Evolutionary conservation across 306 rosid genomes (phyloP), one percentile per base, ranked within the genome.

Genomic region (Astragalus glycyphyllos): DNA sequence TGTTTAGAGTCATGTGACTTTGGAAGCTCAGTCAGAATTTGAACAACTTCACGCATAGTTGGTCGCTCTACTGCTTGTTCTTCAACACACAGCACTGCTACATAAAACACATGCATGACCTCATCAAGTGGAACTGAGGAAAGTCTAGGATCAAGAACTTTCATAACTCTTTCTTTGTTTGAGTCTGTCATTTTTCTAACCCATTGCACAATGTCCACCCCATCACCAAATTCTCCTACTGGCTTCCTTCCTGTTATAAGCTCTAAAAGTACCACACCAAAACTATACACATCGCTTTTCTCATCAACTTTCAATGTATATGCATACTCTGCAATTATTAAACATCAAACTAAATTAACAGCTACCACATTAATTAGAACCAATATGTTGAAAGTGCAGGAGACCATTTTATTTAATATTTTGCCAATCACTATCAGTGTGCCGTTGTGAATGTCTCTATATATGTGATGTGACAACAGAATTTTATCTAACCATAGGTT

Each of bases 161-260:
- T 93, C 4, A 85, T 76, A 23, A 87, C 96, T 31, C 89, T 92
- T 87, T 93, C 98, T 69, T 87, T 90, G 81, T 80, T 93, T 7
- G 94, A 89, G 55, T 86, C 92, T 0, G 97, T 93, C 88, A 88
- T 87, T 84, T 89, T 94, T 38, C 92, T 73, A 0, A 90, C 97
- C 98, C 98, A 94, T 42, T 90, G 97, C 59, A 94, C 98, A 23
- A 94, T 94, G 82, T 94, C 98, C 9, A 94, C 97, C 0, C 98
- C 98, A 2, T 94, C 98, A 0, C 98, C 98, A 20, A 94, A 94
- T 76, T 94, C 98, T 11, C 98, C 98, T 3, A 94, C 98, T 0
- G 98, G 98, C 69, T 90, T 94, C 75, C 96, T 82, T 20, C 98
- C 98, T 0, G 90, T 84, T 44, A 94, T 64, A 2, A 94, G 89